Base-by-base conservation (phyloP, 2,329 filamentous ascomycete genomes). In the Fusarium brachygibbosum region DNA sequence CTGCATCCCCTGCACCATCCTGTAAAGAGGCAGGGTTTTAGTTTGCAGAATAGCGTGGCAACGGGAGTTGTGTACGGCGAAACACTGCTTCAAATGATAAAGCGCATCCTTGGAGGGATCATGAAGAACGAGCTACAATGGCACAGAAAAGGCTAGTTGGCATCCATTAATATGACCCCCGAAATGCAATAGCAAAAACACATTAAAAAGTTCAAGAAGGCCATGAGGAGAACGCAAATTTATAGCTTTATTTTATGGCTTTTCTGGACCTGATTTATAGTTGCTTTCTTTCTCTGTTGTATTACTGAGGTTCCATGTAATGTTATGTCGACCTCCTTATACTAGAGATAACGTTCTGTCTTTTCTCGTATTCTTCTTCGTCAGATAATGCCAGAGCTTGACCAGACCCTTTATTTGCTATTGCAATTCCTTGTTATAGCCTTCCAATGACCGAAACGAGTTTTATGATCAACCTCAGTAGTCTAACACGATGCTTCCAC, bases 1-100 rank as follows among this genome's bases (percentile, higher is more conserved):
- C 75, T 88, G 85, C 73, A 85, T 87, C 61, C 84, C 83, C 23
- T 87, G 85, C 67, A 80, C 78, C 11, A 80, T 87, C 37, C 82
- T 87, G 80, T 86, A 74, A 79, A 32, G 40, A 44, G 21, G 6
- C n/a, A 13, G 3, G 19, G 25, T 23, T 37, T 29, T 19, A 41
- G 31, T 32, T 12, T 40, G 34, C 38, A 31, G 49, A 19, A 55
- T 19, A 32, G 16, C 14, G 17, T 28, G 49, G 32, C 40, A 46
- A 23, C 8, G 14, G 40, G 51, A 25, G 19, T 21, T 59, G 44
- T 41, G 8, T 48, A 13, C 45, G 19, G 31, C 16, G 14, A 17
- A 32, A 6, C 4, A n/a, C 19, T 32, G 44, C 14, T 16, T 8
- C 3, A 16, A 19, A 34, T 19, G 17, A n/a, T 10, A n/a, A n/a